Percentiles rank a stretch among this genome's conserved stretches.
These are phyloP conservation scores for Trichothecium roseum DNA, from an alignment of 2,329 filamentous ascomycete genomes.

Conservation along the genomic window DNA sequence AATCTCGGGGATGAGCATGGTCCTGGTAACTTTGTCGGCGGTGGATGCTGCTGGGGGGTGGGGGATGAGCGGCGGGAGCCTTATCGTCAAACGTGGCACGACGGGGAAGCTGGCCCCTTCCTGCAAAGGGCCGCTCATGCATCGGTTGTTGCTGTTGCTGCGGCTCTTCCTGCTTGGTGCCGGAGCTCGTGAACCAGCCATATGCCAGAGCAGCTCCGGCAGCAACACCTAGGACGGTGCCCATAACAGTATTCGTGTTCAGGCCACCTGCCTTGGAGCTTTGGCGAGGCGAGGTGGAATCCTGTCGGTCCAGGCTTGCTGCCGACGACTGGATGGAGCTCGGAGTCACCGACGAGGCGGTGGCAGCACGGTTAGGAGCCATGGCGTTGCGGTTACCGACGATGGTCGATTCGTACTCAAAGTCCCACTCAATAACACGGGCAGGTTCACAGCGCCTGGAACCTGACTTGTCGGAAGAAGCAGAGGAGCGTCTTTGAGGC, in stretches of 20 bases:
- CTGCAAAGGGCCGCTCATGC: background rate
- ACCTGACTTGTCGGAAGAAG: background rate
- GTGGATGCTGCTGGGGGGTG: too few relatives aligned
- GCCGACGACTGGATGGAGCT: background rate
- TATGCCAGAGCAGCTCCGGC: conserved; percentile 58
- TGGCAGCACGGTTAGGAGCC: background rate
- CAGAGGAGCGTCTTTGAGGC: conserved; percentile 8
- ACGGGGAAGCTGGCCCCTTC: background rate
- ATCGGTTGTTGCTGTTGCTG: background rate
- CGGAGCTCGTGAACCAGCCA: conserved; percentile 41
- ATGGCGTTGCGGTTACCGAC: background rate
- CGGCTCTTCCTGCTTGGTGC: conserved; percentile 24
- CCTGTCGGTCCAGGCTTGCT: conserved; percentile 1
- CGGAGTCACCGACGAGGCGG: background rate
- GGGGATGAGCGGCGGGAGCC: background rate
- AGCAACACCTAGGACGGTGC: conserved; percentile 68
- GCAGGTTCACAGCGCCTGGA: background rate
- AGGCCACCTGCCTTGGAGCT: conserved; percentile 28
- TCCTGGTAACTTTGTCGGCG: too few relatives aligned
- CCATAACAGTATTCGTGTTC: conserved; percentile 55
- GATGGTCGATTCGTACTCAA: conserved; percentile 15
- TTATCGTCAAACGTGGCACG: conserved; percentile 4
- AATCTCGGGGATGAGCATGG: too few relatives aligned
- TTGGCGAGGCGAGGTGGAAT: conserved; percentile 18
- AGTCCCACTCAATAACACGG: conserved; percentile 39